Evolutionary conservation across 2,329 filamentous ascomycete genomes (phyloP), one percentile per base, ranked within the genome.

Genomic region (Penicillium decumbens): DNA sequence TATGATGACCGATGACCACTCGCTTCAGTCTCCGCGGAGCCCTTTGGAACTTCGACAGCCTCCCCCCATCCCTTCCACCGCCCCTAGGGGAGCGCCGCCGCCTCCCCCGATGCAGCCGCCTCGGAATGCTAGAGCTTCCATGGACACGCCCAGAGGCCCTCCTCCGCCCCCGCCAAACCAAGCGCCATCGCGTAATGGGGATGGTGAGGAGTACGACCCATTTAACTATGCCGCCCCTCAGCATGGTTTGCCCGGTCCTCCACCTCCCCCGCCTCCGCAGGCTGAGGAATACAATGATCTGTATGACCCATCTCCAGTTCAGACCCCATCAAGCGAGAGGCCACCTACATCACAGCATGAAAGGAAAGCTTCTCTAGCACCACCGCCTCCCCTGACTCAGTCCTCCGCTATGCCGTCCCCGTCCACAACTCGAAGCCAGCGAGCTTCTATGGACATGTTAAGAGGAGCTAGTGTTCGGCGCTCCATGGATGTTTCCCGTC

Each of bases 401-500:
- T 55, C 64, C 18, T 60, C 66, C 20, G 52, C 57, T 40, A 59
- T 71, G 18, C 73, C 76, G 8, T 74, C 76, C 15, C 69, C 74
- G 30, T 75, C 79, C 39, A 65, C 68, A 29, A 55, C 68, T 55
- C 59, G 71, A 61, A 66, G 72, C 56, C 65, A 71, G 27, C 78
- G 83, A 42, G 80, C 81, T 63, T 89, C 86, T 10, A 61, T 84
- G 44, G 88, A 93, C 61, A 72, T 84, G 10, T 74, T 78, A 30
- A 78, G 85, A 51, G 71, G 70, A 25, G 71, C 72, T 3, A 72
- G 69, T 45, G 65, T 73, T 24, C 79, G 83, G 47, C 73, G 79
- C 50, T 95, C 90, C 3, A 82, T 88, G 70, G 93, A 98, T 58
- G 75, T 87, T 48, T 71, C 80, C 33, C 82, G 92, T 41, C 85